These are phyloP conservation scores for Apiospora saccharicola DNA, from an alignment of 2,329 filamentous ascomycete genomes.

Conservation along the genomic window DNA sequence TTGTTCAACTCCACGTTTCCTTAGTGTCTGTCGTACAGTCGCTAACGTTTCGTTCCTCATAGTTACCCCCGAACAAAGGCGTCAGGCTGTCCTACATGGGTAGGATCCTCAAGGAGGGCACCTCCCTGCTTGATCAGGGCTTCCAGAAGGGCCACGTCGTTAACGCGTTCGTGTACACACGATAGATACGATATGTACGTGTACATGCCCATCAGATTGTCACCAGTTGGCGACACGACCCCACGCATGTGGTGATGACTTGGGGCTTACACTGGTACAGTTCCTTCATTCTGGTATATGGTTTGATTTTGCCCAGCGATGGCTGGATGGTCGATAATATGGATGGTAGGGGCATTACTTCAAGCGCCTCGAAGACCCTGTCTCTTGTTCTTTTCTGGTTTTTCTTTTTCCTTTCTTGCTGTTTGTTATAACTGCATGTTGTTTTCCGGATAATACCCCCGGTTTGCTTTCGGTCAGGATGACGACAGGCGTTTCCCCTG, in stretches of 20 bases:
- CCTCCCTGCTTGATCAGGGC: conserved; percentile 71
- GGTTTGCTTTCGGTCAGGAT: conserved; percentile 15
- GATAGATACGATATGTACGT: conserved; percentile 40
- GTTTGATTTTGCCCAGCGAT: neutral
- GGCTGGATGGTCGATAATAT: neutral
- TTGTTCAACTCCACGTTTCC: conserved; percentile 18
- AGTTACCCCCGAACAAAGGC: conserved; percentile 66
- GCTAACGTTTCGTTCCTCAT: conserved; percentile 23
- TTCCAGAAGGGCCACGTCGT: conserved; percentile 80
- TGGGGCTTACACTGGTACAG: neutral
- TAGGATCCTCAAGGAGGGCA: conserved; percentile 75
- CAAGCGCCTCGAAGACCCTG: neutral
- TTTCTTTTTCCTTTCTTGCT: conserved; percentile 14
- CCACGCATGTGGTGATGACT: neutral
- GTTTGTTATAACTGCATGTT: conserved; percentile 32
- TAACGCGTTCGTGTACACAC: conserved; percentile 74
- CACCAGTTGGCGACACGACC: neutral
- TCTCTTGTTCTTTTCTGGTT: neutral
- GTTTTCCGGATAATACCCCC: conserved; percentile 38
- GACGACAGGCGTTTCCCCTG: neutral
- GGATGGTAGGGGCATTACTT: neutral
- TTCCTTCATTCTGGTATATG: neutral
- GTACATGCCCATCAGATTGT: neutral
- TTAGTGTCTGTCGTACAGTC: conserved; percentile 23
- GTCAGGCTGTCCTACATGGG: conserved; percentile 83